Percentiles rank a stretch among this genome's conserved stretches.
These are phyloP conservation scores for Fraxinus sp. DNA, from an alignment of 305 asterid species.

Conservation along the genomic window DNA sequence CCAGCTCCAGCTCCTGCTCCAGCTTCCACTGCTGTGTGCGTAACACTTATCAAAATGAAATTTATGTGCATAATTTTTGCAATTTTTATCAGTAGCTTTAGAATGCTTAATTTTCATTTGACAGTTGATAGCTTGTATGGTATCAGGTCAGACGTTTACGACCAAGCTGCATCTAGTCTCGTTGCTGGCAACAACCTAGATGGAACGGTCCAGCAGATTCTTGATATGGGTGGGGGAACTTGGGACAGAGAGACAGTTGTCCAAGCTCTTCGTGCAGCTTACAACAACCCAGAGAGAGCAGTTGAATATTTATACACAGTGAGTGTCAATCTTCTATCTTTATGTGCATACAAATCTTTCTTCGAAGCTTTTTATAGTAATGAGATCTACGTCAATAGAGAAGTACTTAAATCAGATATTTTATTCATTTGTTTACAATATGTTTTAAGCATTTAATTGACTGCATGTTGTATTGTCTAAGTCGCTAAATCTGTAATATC, in stretches of 20 bases:
- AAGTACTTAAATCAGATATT: neutral
- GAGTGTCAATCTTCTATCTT: constrained; percentile 25
- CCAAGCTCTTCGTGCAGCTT: constrained; percentile 86
- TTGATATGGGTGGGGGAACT: constrained; percentile 86
- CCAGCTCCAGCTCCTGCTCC: constrained; percentile 34
- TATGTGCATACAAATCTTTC: neutral
- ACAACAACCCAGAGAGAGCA: constrained; percentile 87
- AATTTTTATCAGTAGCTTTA: constrained; percentile 7
- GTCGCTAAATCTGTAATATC: neutral
- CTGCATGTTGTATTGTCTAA: neutral
- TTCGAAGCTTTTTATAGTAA: neutral
- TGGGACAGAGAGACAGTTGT: constrained; percentile 92
- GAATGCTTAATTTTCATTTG: neutral
- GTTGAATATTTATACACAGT: constrained; percentile 84
- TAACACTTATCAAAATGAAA: neutral
- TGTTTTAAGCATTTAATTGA: neutral
- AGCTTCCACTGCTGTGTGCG: constrained; percentile 49
- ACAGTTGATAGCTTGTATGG: constrained; percentile 18
- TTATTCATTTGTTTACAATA: neutral
- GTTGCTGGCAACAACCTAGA: constrained; percentile 77
- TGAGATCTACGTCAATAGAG: neutral
- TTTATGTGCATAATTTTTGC: constrained; percentile 1
- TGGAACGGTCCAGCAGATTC: constrained; percentile 68
- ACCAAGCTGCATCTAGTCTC: constrained; percentile 68
- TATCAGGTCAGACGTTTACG: constrained; percentile 53